phyloP scores from a whole-genome alignment of 805 yeast species.

The Pichia kluyveri region DNA sequence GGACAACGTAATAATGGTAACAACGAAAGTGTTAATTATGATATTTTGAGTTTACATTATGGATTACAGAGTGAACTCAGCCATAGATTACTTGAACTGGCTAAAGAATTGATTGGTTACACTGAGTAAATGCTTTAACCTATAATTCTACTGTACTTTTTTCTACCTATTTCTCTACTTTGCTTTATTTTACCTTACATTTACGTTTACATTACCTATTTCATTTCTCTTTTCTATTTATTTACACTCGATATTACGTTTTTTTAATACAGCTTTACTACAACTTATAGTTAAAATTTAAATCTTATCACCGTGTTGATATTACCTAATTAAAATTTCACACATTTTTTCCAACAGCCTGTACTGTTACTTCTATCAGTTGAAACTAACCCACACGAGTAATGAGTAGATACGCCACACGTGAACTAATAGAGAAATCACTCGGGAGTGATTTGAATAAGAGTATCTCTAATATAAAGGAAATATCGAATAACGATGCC shows the following conservation, averaged over 20 bases:
- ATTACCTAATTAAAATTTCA: background rate
- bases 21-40: conserved; percentile 12
- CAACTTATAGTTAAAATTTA: background rate
- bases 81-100: conserved; percentile 21
- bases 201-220: no score
- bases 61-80: conserved; percentile 23
- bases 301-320: background rate
- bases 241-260: no score
- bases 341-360: no score
- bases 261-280: no score
- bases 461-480: background rate
- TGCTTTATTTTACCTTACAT: no score
- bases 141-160: no score
- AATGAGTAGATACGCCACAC: background rate
- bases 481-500: background rate
- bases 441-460: background rate
- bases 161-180: no score
- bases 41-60: conserved; percentile 18
- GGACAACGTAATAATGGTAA: conserved; percentile 2
- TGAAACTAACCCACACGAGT: no score
- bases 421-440: background rate
- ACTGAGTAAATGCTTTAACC: background rate
- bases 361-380: no score
- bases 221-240: no score
- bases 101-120: conserved; percentile 24